phyloP scores from a whole-genome alignment of 1,284 basidiomycete genomes.

The Malassezia vespertilionis region DNA sequence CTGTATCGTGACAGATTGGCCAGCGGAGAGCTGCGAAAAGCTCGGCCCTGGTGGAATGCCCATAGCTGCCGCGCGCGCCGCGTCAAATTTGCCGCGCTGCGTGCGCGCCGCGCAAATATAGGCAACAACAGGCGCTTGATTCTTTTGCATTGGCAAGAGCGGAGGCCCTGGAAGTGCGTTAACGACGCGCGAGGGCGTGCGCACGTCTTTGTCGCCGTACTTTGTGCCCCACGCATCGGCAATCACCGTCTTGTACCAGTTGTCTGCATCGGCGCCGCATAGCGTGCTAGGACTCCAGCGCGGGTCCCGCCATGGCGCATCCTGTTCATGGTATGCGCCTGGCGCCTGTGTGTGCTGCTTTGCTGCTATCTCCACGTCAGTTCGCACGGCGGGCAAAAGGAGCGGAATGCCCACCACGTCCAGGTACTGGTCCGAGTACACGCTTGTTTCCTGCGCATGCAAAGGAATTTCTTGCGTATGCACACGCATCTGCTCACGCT shows the following conservation, averaged over 20 bases:
- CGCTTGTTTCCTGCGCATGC: slow-evolving; percentile 13
- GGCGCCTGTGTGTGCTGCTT: not conserved
- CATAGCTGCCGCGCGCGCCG: slow-evolving; percentile 56
- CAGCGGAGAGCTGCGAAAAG: slow-evolving; percentile 49
- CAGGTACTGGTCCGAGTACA: slow-evolving; percentile 57
- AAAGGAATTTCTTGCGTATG: slow-evolving; percentile 18
- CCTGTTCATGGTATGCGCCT: not conserved
- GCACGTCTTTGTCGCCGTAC: slow-evolving; percentile 4
- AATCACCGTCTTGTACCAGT: slow-evolving; percentile 1
- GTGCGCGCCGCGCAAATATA: slow-evolving; percentile 69
- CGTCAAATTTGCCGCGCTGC: slow-evolving; percentile 76
- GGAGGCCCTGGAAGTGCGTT: slow-evolving; percentile 4
- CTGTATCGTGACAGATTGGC: slow-evolving; percentile 49
- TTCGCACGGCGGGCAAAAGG: slow-evolving; percentile 35
- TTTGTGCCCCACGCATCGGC: slow-evolving; percentile 5
- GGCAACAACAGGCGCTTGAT: slow-evolving; percentile 33
- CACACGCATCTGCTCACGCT: slow-evolving; percentile 27
- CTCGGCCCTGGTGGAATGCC: slow-evolving; percentile 58
- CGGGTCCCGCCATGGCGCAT: slow-evolving; percentile 17
- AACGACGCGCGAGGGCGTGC: slow-evolving; percentile 4
- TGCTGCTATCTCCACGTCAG: no score
- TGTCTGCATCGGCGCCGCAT: slow-evolving; percentile 2
- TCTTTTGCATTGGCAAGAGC: not conserved
- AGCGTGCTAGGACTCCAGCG: slow-evolving; percentile 10
- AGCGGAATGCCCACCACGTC: slow-evolving; percentile 58